A percentile compares a stretch with the other conserved stretches of the same genome.
Evolutionary conservation across 1,284 basidiomycete species (phyloP).

Genomic region (Ceratobasidium sp.): DNA sequence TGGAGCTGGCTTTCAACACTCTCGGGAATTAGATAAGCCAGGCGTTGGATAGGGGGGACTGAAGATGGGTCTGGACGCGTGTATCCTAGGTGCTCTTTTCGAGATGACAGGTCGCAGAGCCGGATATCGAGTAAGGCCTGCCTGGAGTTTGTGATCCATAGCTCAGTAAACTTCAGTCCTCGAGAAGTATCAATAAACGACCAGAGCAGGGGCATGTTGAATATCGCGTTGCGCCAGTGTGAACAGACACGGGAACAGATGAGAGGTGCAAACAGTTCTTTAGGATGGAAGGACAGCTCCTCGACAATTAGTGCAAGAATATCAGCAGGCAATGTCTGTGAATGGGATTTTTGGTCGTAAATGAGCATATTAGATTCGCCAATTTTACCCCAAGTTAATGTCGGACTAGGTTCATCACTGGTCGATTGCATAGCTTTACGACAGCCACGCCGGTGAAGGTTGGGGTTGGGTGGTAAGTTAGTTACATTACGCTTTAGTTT

Average conservation of each 20-base stretch:
- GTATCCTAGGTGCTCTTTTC: too few relatives aligned
- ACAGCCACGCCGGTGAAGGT: too few relatives aligned
- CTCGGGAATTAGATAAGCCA: too few relatives aligned
- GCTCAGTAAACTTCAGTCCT: not conserved
- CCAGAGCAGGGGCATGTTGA: not conserved
- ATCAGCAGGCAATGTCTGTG: not conserved
- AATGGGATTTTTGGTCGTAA: too few relatives aligned
- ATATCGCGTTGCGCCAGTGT: not conserved
- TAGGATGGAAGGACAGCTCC: not conserved
- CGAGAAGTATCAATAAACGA: not conserved
- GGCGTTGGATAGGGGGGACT: too few relatives aligned
- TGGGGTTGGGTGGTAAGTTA: too few relatives aligned
- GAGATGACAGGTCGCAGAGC: not conserved
- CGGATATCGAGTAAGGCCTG: not conserved
- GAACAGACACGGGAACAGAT: constrained; percentile 4
- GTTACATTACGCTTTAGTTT: too few relatives aligned
- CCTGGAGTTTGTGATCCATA: not conserved
- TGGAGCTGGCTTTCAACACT: not conserved
- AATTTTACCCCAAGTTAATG: too few relatives aligned
- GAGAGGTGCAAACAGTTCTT: not conserved
- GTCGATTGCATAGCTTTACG: too few relatives aligned
- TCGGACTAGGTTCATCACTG: too few relatives aligned
- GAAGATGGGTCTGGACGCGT: too few relatives aligned
- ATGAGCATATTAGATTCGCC: too few relatives aligned
- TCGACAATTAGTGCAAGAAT: not conserved